Percentiles rank a stretch among this genome's conserved stretches.
Conservation (phyloP, 805 yeast species). For the Maudiozyma saulgeensis region DNA sequence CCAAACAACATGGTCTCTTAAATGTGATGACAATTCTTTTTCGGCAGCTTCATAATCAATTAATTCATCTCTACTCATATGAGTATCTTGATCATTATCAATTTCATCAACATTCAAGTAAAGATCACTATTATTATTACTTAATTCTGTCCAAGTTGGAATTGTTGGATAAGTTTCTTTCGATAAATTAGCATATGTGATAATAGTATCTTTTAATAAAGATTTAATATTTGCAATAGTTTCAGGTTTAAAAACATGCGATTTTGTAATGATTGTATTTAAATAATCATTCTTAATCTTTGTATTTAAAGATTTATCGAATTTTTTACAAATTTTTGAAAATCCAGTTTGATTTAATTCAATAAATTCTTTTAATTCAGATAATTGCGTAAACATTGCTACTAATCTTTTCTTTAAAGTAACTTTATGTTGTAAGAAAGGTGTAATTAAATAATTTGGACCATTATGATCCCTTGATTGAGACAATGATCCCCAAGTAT, state of each 20-base stretch:
- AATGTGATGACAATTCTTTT: slow-evolving; percentile 40
- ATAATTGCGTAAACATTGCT: slow-evolving; percentile 59
- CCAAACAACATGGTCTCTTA: slow-evolving; percentile 93
- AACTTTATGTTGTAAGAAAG: slow-evolving; percentile 31
- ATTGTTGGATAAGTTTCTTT: slow-evolving; percentile 9
- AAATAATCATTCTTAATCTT: slow-evolving; percentile 52
- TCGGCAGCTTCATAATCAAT: slow-evolving; percentile 31
- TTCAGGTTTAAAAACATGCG: slow-evolving; percentile 45
- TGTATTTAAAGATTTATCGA: slow-evolving; percentile 71
- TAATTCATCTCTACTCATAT: background rate
- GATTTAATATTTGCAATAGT: slow-evolving; percentile 42
- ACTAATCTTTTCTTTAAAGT: slow-evolving; percentile 59
- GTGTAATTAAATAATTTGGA: slow-evolving; percentile 4
- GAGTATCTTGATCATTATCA: background rate
- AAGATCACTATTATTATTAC: background rate
- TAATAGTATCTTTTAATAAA: slow-evolving; percentile 44
- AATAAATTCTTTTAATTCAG: slow-evolving; percentile 74
- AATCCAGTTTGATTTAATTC: slow-evolving; percentile 86
- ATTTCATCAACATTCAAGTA: background rate
- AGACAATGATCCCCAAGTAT: slow-evolving; percentile 2
- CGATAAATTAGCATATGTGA: slow-evolving; percentile 44
- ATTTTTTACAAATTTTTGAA: slow-evolving; percentile 81
- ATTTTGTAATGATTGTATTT: slow-evolving; percentile 34
- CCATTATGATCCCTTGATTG: background rate
- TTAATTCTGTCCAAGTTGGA: background rate